Evolutionary conservation across 2,329 filamentous ascomycete genomes (phyloP).

Genomic region (Trichoderma sp.): DNA sequence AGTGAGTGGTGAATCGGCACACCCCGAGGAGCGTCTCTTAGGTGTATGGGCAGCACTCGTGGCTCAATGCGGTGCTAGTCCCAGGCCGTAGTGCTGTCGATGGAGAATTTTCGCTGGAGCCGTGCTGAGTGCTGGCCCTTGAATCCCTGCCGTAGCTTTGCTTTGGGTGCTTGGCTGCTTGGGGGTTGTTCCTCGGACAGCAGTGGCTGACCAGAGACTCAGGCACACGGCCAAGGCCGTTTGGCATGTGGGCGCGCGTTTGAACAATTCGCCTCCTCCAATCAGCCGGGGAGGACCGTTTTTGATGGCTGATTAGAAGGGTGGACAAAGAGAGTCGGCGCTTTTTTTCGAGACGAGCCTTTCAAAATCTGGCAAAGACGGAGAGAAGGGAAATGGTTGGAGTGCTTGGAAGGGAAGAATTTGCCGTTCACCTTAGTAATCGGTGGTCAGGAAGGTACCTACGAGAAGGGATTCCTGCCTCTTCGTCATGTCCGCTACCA

Average conservation of each 20-base stretch:
- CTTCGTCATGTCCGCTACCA: too few species aligned
- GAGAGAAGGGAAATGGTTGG: not conserved
- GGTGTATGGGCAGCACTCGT: conserved; percentile 3
- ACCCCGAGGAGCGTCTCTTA: conserved; percentile 27
- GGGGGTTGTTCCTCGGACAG: conserved; percentile 7
- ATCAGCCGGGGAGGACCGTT: not conserved
- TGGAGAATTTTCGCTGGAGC: conserved; percentile 19
- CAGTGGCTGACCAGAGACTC: conserved; percentile 16
- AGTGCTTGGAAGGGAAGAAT: too few species aligned
- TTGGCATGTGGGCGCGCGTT: conserved; percentile 14
- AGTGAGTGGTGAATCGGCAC: conserved; percentile 29
- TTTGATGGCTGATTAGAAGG: not conserved
- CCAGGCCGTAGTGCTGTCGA: conserved; percentile 17
- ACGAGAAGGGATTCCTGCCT: too few species aligned
- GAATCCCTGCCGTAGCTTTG: not conserved
- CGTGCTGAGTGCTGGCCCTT: not conserved
- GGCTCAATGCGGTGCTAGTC: conserved; percentile 17
- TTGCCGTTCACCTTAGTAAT: too few species aligned
- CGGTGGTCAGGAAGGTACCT: too few species aligned
- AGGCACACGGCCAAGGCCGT: conserved; percentile 11
- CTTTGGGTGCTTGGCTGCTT: not conserved
- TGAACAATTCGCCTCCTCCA: not conserved
- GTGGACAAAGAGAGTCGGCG: not conserved
- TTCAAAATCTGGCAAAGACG: not conserved
- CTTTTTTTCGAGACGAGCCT: too few species aligned